Percentiles rank a stretch among this genome's conserved stretches.
phyloP scores from a whole-genome alignment of 1,284 basidiomycete species.

The Leccinum pachyderme region DNA sequence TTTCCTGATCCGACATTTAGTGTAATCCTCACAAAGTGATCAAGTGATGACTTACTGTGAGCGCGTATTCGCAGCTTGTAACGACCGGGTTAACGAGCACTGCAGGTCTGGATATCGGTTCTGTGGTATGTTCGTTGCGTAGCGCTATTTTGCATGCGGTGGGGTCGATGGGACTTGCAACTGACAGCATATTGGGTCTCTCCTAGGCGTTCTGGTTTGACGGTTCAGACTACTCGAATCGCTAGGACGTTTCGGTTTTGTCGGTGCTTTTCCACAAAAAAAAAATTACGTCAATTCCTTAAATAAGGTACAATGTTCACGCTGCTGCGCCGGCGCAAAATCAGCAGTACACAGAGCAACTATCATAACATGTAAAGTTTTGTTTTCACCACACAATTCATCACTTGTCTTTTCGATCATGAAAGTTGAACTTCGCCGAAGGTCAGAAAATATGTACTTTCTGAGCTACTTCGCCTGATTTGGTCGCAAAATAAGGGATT shows the following conservation, averaged over 20 bases:
- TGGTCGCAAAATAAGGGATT: too few species aligned
- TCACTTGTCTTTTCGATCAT: too few species aligned
- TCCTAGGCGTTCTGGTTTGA: background rate
- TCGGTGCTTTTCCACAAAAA: background rate
- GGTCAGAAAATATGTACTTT: too few species aligned
- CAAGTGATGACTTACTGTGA: constrained; percentile 38
- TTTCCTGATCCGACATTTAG: constrained; percentile 40
- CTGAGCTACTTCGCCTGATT: too few species aligned
- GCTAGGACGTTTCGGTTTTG: background rate
- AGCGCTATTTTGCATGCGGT: background rate
- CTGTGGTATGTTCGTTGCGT: background rate
- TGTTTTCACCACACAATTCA: too few species aligned
- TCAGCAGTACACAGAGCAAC: too few species aligned
- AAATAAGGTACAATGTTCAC: background rate
- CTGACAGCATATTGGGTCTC: constrained; percentile 19
- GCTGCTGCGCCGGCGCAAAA: too few species aligned
- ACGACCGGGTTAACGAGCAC: constrained; percentile 48
- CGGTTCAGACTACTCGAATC: background rate
- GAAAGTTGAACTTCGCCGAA: too few species aligned
- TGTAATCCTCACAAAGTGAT: background rate
- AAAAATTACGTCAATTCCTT: background rate
- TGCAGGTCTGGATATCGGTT: background rate
- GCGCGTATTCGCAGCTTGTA: constrained; percentile 48
- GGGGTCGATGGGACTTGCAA: constrained; percentile 6
- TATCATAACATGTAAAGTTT: background rate